Evolutionary conservation across 768 basidiomycete species (phyloP).

Genomic region (Termitomyces sp.): DNA sequence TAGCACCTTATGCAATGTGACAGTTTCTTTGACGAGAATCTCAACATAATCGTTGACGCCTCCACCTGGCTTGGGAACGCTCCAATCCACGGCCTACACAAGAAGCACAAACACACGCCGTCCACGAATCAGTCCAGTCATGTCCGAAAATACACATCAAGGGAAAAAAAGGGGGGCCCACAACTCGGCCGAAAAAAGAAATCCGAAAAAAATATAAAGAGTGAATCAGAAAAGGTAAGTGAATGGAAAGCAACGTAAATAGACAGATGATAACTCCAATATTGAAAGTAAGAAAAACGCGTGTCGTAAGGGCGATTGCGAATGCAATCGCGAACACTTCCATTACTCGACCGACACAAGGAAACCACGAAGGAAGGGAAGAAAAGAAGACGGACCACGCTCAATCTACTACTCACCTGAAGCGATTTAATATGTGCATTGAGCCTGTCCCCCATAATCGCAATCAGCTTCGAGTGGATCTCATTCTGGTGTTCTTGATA

Average conservation of each 20-base stretch:
- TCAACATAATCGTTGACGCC: constrained; percentile 90
- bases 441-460: constrained; percentile 96
- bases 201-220: background rate
- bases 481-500: constrained; percentile 99
- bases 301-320: background rate
- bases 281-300: background rate
- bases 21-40: constrained; percentile 89
- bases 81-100: constrained; percentile 76
- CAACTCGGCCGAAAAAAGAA: background rate
- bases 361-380: background rate
- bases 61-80: constrained; percentile 51
- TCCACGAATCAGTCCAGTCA: background rate
- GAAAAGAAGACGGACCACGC: too few relatives aligned
- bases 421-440: constrained; percentile 81
- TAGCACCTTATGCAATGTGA: constrained; percentile 92
- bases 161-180: too few relatives aligned
- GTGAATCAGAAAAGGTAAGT: background rate
- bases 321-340: background rate
- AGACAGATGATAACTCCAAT: background rate
- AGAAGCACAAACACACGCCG: background rate
- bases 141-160: background rate
- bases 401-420: constrained; percentile 56
- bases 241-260: background rate
- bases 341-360: constrained; percentile 1
- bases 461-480: constrained; percentile 95